These are phyloP conservation scores for Suhomyces sp. DNA, from an alignment of 805 yeast species.

Conservation along the genomic window DNA sequence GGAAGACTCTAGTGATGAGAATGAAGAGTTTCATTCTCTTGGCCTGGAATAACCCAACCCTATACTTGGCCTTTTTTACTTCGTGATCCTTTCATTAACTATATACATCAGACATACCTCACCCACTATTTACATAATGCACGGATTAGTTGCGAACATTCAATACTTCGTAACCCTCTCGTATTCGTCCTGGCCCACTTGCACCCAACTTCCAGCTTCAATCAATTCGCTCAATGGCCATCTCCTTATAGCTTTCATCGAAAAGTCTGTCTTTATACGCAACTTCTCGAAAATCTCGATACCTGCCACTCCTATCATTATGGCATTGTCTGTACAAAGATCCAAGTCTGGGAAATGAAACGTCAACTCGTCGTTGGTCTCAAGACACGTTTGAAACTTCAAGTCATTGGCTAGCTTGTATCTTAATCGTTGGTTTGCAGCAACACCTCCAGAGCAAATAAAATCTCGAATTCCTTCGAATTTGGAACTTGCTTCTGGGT, in stretches of 20 bases:
- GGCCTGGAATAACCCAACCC: no score
- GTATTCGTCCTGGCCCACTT: conserved; percentile 20
- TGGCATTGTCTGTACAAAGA: conserved; percentile 91
- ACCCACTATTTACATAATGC: background rate
- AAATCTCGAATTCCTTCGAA: conserved; percentile 49
- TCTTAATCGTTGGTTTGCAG: conserved; percentile 65
- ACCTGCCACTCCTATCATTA: conserved; percentile 98
- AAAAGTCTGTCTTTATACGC: conserved; percentile 47
- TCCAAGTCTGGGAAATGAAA: conserved; percentile 67
- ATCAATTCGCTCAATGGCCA: conserved; percentile 73
- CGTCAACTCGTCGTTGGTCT: conserved; percentile 13
- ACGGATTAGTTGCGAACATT: no score
- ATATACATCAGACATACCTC: no score
- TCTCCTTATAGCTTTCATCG: conserved; percentile 64
- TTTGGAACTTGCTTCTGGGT: conserved; percentile 34
- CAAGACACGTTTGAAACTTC: conserved; percentile 13
- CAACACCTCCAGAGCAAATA: conserved; percentile 94
- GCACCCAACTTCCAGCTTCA: conserved; percentile 52
- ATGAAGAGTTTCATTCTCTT: no score
- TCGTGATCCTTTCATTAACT: no score
- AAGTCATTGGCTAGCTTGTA: conserved; percentile 43
- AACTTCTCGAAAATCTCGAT: conserved; percentile 73
- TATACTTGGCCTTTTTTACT: no score
- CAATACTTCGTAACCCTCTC: conserved; percentile 9
- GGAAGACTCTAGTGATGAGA: no score